A percentile compares a stretch with the other conserved stretches of the same genome.
Evolutionary conservation across 2,329 filamentous ascomycete genomes (phyloP).

Genomic region (Colletotrichum sp.): DNA sequence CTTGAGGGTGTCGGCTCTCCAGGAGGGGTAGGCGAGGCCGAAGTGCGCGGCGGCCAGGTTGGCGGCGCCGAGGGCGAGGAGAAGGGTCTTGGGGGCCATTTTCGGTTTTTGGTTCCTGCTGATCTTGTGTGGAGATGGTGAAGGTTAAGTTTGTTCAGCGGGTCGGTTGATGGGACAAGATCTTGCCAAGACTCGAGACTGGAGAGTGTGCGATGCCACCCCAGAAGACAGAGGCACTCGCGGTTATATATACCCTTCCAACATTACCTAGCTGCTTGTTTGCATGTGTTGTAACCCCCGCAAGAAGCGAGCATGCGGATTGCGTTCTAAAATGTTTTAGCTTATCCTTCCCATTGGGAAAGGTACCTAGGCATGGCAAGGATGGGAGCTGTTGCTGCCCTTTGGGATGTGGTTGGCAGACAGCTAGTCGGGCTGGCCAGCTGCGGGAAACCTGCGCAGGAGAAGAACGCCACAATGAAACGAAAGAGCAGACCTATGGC

Average conservation of each 20-base stretch:
- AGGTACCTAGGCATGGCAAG: not conserved
- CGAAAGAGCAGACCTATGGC: not conserved
- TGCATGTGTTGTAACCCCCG: not conserved
- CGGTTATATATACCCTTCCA: not conserved
- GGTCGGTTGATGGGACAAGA: not conserved
- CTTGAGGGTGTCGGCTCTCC: slow-evolving; percentile 53
- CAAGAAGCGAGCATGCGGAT: not conserved
- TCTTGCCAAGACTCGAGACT: not conserved
- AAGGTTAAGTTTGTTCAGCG: not conserved
- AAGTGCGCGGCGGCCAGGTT: slow-evolving; percentile 53
- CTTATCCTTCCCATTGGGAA: not conserved
- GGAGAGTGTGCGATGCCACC: not conserved
- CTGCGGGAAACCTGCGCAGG: not conserved
- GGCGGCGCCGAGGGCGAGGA: slow-evolving; percentile 37
- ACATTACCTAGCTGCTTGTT: not conserved
- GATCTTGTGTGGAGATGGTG: not conserved
- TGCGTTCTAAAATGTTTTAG: not conserved
- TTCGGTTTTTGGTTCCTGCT: not conserved
- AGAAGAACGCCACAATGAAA: not conserved
- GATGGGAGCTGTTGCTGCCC: not conserved
- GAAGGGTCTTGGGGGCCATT: slow-evolving; percentile 36
- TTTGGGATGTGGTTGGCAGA: not conserved
- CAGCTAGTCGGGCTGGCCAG: not conserved
- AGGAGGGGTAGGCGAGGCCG: slow-evolving; percentile 49
- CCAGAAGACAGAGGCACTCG: no score